These are phyloP conservation scores for Ramalina peruviana DNA, from an alignment of 495 filamentous ascomycete genomes.

Conservation along the genomic window DNA sequence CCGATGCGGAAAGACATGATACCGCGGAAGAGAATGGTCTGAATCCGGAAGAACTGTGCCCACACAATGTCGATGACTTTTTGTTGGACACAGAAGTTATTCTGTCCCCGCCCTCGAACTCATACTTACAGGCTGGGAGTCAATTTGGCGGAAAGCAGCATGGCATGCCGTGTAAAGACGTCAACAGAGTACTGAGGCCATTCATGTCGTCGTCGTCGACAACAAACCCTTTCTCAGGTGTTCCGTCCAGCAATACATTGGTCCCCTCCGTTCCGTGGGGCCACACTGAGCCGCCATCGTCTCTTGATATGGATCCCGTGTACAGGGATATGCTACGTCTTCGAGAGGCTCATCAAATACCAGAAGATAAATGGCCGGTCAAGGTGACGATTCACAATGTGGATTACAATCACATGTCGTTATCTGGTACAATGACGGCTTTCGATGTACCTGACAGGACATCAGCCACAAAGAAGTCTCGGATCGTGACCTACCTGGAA, in stretches of 20 bases:
- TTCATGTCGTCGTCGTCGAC: conserved; percentile 13
- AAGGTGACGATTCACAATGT: conserved; percentile 58
- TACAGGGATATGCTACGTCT: conserved; percentile 11
- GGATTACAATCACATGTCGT: conserved; percentile 46
- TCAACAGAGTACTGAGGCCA: background rate
- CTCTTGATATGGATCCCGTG: background rate
- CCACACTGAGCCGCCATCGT: too few relatives aligned
- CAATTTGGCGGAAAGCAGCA: conserved; percentile 52
- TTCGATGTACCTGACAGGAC: conserved; percentile 55
- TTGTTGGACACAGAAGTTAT: conserved; percentile 43
- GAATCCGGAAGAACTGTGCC: conserved; percentile 29
- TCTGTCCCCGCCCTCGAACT: conserved; percentile 40
- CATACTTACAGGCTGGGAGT: conserved; percentile 51
- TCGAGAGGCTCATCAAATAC: conserved; percentile 9
- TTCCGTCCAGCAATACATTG: too few relatives aligned
- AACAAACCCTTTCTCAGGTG: background rate
- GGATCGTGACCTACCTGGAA: conserved; percentile 61
- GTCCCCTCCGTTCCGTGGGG: too few relatives aligned
- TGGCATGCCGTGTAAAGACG: conserved; percentile 13
- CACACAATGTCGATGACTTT: conserved; percentile 44
- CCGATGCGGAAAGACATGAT: conserved; percentile 40
- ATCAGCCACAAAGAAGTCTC: conserved; percentile 39
- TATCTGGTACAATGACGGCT: conserved; percentile 69
- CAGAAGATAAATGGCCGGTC: conserved; percentile 56
- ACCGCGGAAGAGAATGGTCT: conserved; percentile 34